Percentiles rank a stretch among this genome's conserved stretches.
These are phyloP conservation scores for Umbilicaria muhlenbergii DNA, from an alignment of 495 filamentous ascomycete genomes.

Conservation along the genomic window DNA sequence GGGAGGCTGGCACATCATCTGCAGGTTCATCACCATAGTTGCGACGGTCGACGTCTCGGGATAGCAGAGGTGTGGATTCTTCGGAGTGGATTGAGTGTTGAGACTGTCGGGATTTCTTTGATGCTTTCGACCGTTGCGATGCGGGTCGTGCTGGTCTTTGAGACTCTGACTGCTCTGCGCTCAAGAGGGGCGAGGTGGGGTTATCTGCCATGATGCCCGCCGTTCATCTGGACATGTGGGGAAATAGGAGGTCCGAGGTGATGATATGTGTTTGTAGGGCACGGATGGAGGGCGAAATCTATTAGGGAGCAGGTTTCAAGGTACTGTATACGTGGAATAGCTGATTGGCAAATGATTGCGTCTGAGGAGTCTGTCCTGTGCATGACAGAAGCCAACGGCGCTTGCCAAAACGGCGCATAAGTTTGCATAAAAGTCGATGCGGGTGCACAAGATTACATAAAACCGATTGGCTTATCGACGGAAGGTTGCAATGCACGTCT, in stretches of 20 bases:
- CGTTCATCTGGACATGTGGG: neutral
- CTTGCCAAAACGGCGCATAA: too few relatives aligned
- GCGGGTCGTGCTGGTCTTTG: neutral
- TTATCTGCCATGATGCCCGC: conserved; percentile 8
- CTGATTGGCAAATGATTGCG: too few relatives aligned
- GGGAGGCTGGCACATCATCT: conserved; percentile 14
- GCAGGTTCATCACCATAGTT: conserved; percentile 36
- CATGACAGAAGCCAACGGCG: too few relatives aligned
- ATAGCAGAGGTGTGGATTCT: conserved; percentile 11
- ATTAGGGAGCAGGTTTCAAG: too few relatives aligned
- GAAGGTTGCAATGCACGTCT: too few relatives aligned
- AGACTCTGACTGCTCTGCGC: conserved; percentile 1
- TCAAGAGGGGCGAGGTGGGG: conserved; percentile 8
- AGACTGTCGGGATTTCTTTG: neutral
- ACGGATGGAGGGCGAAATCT: too few relatives aligned
- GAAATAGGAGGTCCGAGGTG: neutral
- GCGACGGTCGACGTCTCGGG: conserved; percentile 17
- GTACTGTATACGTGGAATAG: too few relatives aligned
- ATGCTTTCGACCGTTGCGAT: neutral
- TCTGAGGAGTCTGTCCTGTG: too few relatives aligned
- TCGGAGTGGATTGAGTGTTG: neutral
- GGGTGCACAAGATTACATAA: too few relatives aligned
- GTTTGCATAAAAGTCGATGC: too few relatives aligned
- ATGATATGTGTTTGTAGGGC: neutral
- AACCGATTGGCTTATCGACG: too few relatives aligned